Base-by-base conservation (phyloP, 2,329 filamentous ascomycete species). In the Pseudogymnoascus sp. region DNA sequence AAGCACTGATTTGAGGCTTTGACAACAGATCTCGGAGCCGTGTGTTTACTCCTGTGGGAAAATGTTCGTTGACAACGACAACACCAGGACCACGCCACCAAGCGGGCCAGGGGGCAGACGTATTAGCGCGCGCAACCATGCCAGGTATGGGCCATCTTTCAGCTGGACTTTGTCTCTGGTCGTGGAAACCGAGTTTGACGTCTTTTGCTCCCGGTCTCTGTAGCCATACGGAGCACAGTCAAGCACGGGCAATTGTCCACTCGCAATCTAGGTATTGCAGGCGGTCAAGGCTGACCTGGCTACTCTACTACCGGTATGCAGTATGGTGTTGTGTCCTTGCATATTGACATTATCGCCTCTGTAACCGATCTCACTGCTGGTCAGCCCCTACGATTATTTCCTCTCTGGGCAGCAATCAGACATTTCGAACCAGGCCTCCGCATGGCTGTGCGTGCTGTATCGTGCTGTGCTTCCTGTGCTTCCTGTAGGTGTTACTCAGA, bases 381-480 rank as follows among this genome's bases (percentile, higher is more conserved):
- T 56, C 46, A 56, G 46, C 25, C 25, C 46, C 46, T 56, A 56
- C 46, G 46, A 56, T 56, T 56, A 56, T 56, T 56, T 34, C 46
- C 46, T 56, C 46, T 56, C 25, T 34, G 14, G 25, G 46, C 46
- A 31, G 2, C 4, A 56, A 34, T 34, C 46, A 56, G 25, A 56
- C 44, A 31, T 34, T 34, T 56, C n/a, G 25, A 56, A 56, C 46
- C n/a, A 56, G 46, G 10, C n/a, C n/a, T 56, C 46, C 46, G 46
- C 46, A 56, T 56, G 46, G 46, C 25, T 28, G n/a, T 56, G 46
- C n/a, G 25, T 56, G 46, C 46, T 34, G 46, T 56, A 18, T 16
- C 14, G n/a, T 18, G 25, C 25, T 56, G 25, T 56, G 28, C 46
- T 31, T 12, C n/a, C 46, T 56, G 46, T 56, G 28, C 46, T 31